Conservation (phyloP, 805 yeast species). For the Komagataella mondaviorum region DNA sequence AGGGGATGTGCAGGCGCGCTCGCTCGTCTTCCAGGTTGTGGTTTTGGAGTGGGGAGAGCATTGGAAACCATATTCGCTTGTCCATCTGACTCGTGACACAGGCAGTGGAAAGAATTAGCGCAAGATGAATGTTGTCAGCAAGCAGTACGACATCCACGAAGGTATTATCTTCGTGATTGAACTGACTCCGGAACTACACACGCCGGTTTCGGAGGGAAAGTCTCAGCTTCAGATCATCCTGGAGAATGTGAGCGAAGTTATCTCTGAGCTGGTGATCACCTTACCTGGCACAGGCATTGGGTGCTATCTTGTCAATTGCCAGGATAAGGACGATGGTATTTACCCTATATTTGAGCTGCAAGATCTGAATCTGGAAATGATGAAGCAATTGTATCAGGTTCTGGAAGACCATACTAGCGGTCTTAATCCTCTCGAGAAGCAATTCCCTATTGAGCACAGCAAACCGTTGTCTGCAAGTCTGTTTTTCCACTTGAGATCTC, state of each 20-base stretch:
- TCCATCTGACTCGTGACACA: background rate
- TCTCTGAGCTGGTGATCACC: constrained; percentile 52
- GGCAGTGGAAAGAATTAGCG: too few relatives aligned
- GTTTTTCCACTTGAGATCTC: constrained; percentile 29
- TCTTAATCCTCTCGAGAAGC: constrained; percentile 8
- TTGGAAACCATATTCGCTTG: too few relatives aligned
- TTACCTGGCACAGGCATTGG: constrained; percentile 67
- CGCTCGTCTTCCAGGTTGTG: too few relatives aligned
- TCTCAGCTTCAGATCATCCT: constrained; percentile 40
- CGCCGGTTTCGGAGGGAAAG: constrained; percentile 17
- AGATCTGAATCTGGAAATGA: constrained; percentile 40
- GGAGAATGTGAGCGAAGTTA: constrained; percentile 41
- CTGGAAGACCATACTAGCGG: constrained; percentile 26
- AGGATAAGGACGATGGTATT: constrained; percentile 26
- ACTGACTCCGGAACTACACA: constrained; percentile 21
- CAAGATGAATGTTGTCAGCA: background rate
- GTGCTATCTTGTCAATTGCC: constrained; percentile 44
- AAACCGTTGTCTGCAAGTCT: constrained; percentile 17
- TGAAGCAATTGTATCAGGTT: constrained; percentile 40
- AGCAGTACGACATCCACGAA: constrained; percentile 37
- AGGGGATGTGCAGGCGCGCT: too few relatives aligned
- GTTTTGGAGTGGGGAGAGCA: too few relatives aligned
- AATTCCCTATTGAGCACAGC: constrained; percentile 14
- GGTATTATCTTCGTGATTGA: constrained; percentile 46
- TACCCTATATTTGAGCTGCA: constrained; percentile 34